Percentiles rank a stretch among this genome's conserved stretches.
Conservation (phyloP, 2,329 filamentous ascomycete genomes). For the Neofusicoccum umdonicola region DNA sequence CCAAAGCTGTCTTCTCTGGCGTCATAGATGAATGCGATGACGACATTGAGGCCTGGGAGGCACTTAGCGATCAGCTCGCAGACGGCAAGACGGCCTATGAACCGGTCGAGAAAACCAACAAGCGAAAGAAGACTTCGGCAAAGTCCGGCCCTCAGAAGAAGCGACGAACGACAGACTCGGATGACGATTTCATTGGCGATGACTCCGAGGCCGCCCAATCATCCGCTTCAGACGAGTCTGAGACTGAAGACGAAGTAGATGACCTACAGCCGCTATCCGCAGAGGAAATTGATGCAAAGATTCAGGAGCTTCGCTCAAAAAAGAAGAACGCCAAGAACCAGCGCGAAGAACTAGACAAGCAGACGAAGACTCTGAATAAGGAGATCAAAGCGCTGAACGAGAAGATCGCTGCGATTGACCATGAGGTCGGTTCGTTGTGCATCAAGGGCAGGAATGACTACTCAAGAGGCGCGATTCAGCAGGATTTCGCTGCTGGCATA, state of each 20-base stretch:
- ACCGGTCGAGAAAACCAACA: conserved; percentile 25
- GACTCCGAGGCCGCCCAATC: conserved; percentile 23
- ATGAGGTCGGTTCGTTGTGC: conserved; percentile 41
- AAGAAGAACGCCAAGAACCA: conserved; percentile 44
- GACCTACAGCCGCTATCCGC: conserved; percentile 39
- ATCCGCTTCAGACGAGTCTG: neutral
- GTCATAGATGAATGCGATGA: conserved; percentile 40
- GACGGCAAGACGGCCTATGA: conserved; percentile 45
- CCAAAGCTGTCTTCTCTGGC: conserved; percentile 34
- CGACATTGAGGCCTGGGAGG: conserved; percentile 48
- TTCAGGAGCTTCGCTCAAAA: conserved; percentile 42
- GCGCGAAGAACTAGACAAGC: conserved; percentile 25
- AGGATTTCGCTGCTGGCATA: conserved; percentile 60
- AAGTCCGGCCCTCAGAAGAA: conserved; percentile 22
- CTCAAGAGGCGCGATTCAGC: conserved; percentile 53
- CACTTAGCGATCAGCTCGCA: conserved; percentile 36
- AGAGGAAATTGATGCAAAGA: conserved; percentile 41
- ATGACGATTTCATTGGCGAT: conserved; percentile 22
- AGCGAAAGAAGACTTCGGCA: conserved; percentile 35
- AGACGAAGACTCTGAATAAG: conserved; percentile 32
- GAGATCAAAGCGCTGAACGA: conserved; percentile 30
- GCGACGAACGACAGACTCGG: conserved; percentile 19
- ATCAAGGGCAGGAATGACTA: conserved; percentile 58
- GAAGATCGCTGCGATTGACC: conserved; percentile 32
- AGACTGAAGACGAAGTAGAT: conserved; percentile 23